Evolutionary conservation across 192 early-diverging fungal species (phyloP), one percentile per base, ranked within the genome.

Genomic region (Podila epicladia): DNA sequence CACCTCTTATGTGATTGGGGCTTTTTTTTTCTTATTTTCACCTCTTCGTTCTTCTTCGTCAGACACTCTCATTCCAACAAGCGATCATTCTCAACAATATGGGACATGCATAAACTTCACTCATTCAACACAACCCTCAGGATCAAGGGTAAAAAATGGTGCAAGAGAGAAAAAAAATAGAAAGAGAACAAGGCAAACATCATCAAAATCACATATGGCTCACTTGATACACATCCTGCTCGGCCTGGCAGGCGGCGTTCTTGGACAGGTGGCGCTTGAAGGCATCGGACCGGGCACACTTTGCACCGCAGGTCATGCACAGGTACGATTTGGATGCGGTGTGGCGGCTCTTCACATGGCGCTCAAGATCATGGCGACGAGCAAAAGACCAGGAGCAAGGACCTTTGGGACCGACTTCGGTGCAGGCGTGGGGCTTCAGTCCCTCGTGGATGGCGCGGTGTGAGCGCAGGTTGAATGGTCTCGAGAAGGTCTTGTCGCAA

Each of bases 291-390:
- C 77, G 61, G 26, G 65, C 62, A 33, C 65, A 72, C 29, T 64
- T 29, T 31, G 48, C 58, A 38, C 77, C 77, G 59, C 77, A 80
- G 53, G 77, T 69, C 57, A 58, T 64, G 62, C 77, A 80, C 15
- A 50, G 35, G 31, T 58, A 69, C 17, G 38, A 53, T 26, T 80
- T 73, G 24, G 9, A 9, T 19, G 57, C 15, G 12, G 26, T n/a
- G 49, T 80, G 77, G 41, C 71, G 71, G 77, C 71, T 73, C 9
- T 58, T 31, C 0, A 73, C 84, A 67, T 94, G 92, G 20, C 95
- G 90, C 80, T 94, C 96, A 29, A 95, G 87, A 72, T 97, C 95
- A 71, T 97, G 94, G 74, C 93, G 92, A 17, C 95, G 89, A 2
- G 94, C 91, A 85, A 97, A 97, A 8, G 91, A 75, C 69, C 88